These are phyloP conservation scores for Suhomyces wounanorum DNA, from an alignment of 1,139 yeast genomes.

Conservation along the genomic window DNA sequence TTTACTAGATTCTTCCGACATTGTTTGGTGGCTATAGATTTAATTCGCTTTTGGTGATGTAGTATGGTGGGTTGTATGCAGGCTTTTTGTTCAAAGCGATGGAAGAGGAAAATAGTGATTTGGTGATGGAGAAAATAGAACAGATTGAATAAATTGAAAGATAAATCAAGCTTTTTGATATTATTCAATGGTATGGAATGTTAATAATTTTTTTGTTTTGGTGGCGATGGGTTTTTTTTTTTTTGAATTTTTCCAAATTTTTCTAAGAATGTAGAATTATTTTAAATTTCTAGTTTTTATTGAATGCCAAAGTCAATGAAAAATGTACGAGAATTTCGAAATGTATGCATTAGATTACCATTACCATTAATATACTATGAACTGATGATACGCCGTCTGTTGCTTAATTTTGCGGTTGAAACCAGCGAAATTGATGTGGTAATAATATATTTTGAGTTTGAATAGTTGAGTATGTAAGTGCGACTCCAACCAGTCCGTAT, in stretches of 20 bases:
- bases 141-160: background rate
- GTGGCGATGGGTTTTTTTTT: no score
- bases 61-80: background rate
- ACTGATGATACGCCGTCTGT: background rate
- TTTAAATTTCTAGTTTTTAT: no score
- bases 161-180: no score
- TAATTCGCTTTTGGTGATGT: background rate
- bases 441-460: no score
- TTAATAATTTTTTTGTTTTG: no score
- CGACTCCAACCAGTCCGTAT: background rate
- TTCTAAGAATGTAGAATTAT: no score
- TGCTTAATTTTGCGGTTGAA: background rate
- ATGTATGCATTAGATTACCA: background rate
- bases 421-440: background rate
- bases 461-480: background rate
- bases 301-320: no score
- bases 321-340: background rate
- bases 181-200: no score
- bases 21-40: background rate
- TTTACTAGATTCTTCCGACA: slow-evolving; percentile 4
- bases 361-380: background rate
- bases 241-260: background rate
- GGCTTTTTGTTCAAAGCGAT: background rate
- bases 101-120: background rate
- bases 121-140: background rate